Conservation (phyloP, 441 rosid species). For the Corymbia citriodora region DNA sequence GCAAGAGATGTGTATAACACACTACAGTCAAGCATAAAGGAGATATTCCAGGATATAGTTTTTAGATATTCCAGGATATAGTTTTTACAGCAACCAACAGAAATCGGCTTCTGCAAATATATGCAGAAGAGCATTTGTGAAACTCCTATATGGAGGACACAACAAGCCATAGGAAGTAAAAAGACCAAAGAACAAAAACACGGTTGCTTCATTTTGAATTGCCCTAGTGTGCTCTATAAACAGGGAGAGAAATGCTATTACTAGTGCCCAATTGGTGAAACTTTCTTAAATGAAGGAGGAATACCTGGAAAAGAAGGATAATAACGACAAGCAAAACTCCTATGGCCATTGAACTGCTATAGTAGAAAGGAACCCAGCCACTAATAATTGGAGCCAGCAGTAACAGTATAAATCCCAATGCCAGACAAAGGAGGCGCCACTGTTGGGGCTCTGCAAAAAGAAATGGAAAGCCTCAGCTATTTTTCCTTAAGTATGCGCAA, state of each 20-base stretch:
- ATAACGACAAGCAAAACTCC: slow-evolving; percentile 84
- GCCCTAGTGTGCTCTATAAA: neutral
- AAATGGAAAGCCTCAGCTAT: neutral
- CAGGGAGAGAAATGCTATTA: neutral
- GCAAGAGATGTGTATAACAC: neutral
- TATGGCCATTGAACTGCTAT: slow-evolving; percentile 90
- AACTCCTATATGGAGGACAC: neutral
- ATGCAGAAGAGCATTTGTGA: neutral
- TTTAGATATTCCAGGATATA: neutral
- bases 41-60: neutral
- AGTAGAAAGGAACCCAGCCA: slow-evolving; percentile 92
- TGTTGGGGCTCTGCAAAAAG: slow-evolving; percentile 55
- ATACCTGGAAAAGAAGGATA: slow-evolving; percentile 82
- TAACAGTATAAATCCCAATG: slow-evolving; percentile 48
- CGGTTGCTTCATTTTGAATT: neutral
- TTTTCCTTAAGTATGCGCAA: neutral
- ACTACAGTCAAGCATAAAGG: neutral
- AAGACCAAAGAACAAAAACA: neutral
- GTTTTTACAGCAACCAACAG: neutral
- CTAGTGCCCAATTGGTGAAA: neutral
- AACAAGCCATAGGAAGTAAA: neutral
- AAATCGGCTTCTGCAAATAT: neutral
- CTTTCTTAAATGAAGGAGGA: neutral
- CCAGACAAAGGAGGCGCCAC: slow-evolving; percentile 84
- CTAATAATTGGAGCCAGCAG: slow-evolving; percentile 80